Conservation (phyloP, 192 early-diverging fungal genomes). For the Coemansia sp. region DNA sequence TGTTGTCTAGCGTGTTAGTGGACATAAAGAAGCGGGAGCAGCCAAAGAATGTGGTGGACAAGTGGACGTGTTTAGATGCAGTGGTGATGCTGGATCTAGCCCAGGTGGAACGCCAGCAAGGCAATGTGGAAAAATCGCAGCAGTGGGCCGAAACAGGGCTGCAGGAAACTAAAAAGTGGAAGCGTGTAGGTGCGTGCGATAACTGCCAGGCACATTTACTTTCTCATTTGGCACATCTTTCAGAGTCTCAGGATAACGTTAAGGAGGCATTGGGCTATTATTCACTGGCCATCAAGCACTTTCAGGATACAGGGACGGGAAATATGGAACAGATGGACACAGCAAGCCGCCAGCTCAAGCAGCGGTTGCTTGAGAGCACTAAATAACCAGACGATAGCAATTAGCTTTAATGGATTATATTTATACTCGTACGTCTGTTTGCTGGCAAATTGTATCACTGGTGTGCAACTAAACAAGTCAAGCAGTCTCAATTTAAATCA, state of each 20-base stretch:
- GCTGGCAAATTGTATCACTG: too few species aligned
- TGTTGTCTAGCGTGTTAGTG: too few species aligned
- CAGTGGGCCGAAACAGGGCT: slow-evolving; percentile 25
- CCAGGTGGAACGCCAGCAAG: slow-evolving; percentile 16
- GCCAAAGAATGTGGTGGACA: not conserved
- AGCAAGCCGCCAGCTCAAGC: slow-evolving; percentile 6
- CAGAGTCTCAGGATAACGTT: not conserved
- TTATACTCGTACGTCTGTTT: too few species aligned
- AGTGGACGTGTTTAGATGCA: slow-evolving; percentile 48
- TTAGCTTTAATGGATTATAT: not conserved
- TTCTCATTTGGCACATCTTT: slow-evolving; percentile 14
- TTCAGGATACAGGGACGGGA: slow-evolving; percentile 17
- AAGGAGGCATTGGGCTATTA: not conserved
- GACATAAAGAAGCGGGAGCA: slow-evolving; percentile 19
- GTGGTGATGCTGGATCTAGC: slow-evolving; percentile 46
- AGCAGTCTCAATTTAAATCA: not conserved
- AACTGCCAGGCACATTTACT: slow-evolving; percentile 37
- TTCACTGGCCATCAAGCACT: slow-evolving; percentile 12
- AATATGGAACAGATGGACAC: slow-evolving; percentile 26
- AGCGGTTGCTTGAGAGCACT: not conserved
- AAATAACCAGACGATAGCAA: not conserved
- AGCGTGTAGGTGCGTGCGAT: slow-evolving; percentile 29
- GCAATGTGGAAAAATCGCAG: slow-evolving; percentile 6
- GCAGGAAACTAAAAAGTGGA: not conserved
- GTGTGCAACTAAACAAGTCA: too few species aligned